Evolutionary conservation across 2,329 filamentous ascomycete genomes (phyloP).

Genomic region (Penicillium sp.): DNA sequence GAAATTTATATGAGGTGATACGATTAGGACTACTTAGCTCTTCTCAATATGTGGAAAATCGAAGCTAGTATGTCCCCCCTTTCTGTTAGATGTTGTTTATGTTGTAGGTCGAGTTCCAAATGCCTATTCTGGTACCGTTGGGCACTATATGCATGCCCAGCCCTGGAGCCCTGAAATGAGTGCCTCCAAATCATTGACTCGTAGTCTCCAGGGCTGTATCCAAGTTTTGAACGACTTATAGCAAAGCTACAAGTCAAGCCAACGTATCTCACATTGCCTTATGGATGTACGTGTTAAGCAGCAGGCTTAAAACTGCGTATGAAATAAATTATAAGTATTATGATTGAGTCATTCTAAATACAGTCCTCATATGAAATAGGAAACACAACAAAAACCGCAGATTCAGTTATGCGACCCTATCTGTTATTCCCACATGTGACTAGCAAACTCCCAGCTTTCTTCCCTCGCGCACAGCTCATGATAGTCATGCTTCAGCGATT

Average conservation of each 20-base stretch:
- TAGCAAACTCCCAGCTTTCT: background rate
- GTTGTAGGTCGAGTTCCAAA: background rate
- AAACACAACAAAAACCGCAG: background rate
- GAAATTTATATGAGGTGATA: background rate
- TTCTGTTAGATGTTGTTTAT: background rate
- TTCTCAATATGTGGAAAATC: background rate
- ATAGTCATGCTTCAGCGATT: too few species aligned
- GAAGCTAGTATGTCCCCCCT: background rate
- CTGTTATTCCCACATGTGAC: background rate
- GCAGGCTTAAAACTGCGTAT: background rate
- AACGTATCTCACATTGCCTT: too few species aligned
- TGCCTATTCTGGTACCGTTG: background rate
- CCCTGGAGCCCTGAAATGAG: too few species aligned
- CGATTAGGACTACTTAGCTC: background rate
- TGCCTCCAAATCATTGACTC: too few species aligned
- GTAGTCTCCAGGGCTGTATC: too few species aligned
- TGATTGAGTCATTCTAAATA: background rate
- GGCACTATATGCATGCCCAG: background rate
- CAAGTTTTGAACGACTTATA: too few species aligned
- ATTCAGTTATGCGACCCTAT: background rate
- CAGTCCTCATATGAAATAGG: background rate
- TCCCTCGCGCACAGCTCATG: background rate
- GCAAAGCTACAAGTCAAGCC: too few species aligned
- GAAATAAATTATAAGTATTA: background rate
- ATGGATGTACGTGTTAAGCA: background rate